Evolutionary conservation across 192 early-diverging fungal species (phyloP), one percentile per base, ranked within the genome.

Genomic region (Glomus cerebriforme): DNA sequence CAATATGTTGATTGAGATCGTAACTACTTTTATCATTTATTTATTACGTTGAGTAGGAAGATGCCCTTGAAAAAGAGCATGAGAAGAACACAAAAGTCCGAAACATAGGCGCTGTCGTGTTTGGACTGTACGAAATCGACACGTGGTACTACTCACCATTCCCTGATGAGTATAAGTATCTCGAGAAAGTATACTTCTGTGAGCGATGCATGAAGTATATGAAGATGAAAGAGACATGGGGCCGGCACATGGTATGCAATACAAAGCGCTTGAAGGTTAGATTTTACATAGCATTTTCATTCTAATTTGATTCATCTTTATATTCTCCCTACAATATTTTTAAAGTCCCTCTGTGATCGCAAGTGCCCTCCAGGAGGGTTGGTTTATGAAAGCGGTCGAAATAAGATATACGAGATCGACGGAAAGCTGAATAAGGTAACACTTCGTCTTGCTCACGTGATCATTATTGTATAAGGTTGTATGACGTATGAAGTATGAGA

Each of bases 111-210:
- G 24, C 54, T 24, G 47, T 93, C n/a, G 70, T 92, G 10, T 89
- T 97, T 66, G 97, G 95, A 19, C 80, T 84, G 37, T 95, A 93
- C 82, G 90, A 92, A 64, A 96, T 99, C n/a, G 88, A 91, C 27
- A 93, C 95, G 0, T 98, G 97, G 98, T 98, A 98, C 80, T 82
- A 91, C 67, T 93, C 97, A n/a, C 96, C 96, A 9, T 99, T 95
- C 78, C 98, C 98, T 4, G 92, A 90, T 59, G 96, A 96, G 79
- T 98, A 96, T 82, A 89, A 91, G 59, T 81, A 84, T 5, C 84
- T 91, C 29, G 84, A 88, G 58, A 85, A 85, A 26, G 83, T 98
- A 34, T 97, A 93, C 71, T 87, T 98, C 27, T 99, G 98, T 83
- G 95, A 98, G 76, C 87, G 88, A 66, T 99, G 98, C 79, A 84